Evolutionary conservation across 352 stramenopile species (phyloP).

Genomic region (Phytophthora niederhauseri): DNA sequence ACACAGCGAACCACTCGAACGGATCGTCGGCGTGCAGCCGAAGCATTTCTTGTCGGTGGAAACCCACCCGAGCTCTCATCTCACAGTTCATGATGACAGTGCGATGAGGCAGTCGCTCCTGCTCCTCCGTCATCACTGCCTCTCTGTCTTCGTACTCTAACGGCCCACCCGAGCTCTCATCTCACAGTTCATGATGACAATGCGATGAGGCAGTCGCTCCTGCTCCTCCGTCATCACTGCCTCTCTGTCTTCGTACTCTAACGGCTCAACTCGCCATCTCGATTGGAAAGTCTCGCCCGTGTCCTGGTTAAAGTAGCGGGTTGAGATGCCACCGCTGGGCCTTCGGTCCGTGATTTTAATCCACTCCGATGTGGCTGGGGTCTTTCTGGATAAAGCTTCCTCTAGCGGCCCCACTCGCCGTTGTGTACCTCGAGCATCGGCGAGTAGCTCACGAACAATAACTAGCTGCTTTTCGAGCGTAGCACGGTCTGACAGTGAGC

Average conservation of each 20-base stretch:
- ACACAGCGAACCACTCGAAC: conserved; percentile 60
- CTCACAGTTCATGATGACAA: conserved; percentile 48
- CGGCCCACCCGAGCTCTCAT: conserved; percentile 46
- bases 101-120: conserved; percentile 38
- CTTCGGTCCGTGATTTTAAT: conserved; percentile 38
- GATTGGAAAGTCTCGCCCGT: conserved; percentile 44
- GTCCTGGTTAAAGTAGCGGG: conserved; percentile 71
- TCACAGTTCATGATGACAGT: conserved; percentile 50
- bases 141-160: conserved; percentile 66
- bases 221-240: conserved; percentile 28
- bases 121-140: conserved; percentile 22
- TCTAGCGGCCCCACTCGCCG: conserved; percentile 29
- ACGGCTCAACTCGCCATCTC: conserved; percentile 35
- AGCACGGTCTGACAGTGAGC: conserved; percentile 6
- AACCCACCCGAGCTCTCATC: conserved; percentile 27
- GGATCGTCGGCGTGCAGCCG: conserved; percentile 38
- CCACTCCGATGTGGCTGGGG: conserved; percentile 65
- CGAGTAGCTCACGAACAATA: conserved; percentile 18
- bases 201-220: conserved; percentile 37
- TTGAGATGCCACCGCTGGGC: conserved; percentile 1
- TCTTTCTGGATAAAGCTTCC: conserved; percentile 36
- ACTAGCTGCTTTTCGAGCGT: conserved; percentile 29
- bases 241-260: conserved; percentile 65
- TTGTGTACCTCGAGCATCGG: conserved; percentile 7
- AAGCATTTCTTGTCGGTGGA: conserved; percentile 20